Conservation (phyloP, 257 asterid species). For the Nicotiana otophora region DNA sequence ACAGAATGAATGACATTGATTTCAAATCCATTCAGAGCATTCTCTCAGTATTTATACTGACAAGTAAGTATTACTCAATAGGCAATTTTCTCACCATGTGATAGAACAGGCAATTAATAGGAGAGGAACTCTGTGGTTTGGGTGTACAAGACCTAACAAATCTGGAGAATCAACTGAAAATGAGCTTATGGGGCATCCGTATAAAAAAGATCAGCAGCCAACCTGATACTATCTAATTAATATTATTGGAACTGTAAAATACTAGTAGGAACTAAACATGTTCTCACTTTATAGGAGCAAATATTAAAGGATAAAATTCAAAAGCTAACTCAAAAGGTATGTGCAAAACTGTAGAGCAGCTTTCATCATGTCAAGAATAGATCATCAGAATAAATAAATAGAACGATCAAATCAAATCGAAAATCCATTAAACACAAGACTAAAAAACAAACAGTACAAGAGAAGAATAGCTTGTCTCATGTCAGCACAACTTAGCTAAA, state of each 20-base stretch:
- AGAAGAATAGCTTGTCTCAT: background rate
- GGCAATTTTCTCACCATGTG: background rate
- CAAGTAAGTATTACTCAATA: background rate
- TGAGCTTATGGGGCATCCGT: conserved; percentile 38
- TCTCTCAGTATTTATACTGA: background rate
- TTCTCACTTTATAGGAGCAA: too few relatives aligned
- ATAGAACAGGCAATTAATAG: conserved; percentile 61
- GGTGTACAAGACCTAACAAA: conserved; percentile 52
- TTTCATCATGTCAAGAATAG: too few relatives aligned
- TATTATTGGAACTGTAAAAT: too few relatives aligned
- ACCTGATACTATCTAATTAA: too few relatives aligned
- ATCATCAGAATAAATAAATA: too few relatives aligned
- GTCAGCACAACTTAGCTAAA: background rate
- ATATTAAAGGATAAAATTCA: too few relatives aligned
- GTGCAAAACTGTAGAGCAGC: too few relatives aligned
- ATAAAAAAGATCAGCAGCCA: too few relatives aligned
- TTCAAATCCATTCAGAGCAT: background rate
- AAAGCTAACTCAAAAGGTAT: too few relatives aligned
- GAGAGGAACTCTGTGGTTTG: conserved; percentile 69
- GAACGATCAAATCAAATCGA: background rate
- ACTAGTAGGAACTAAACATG: too few relatives aligned
- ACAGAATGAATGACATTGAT: background rate
- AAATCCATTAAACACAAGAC: background rate
- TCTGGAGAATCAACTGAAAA: conserved; percentile 63
- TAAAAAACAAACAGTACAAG: background rate